Conservation (phyloP, 2,329 filamentous ascomycete species). For the Arthrobotrys musiformis region DNA sequence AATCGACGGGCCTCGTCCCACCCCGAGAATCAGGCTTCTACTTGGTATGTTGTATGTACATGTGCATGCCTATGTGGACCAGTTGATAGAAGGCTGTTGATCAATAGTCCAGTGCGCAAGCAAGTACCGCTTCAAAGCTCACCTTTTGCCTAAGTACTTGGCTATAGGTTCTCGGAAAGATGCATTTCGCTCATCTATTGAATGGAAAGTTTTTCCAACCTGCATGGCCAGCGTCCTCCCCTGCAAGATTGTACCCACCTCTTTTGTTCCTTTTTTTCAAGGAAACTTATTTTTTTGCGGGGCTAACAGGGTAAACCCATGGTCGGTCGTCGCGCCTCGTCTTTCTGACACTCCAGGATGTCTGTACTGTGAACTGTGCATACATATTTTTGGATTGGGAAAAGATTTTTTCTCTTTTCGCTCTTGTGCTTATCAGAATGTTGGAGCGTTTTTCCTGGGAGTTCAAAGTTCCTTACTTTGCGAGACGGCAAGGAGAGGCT, state of each 20-base stretch:
- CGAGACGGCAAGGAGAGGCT: neutral
- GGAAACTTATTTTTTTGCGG: constrained; percentile 49
- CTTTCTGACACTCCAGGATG: constrained; percentile 34
- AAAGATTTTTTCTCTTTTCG: constrained; percentile 23
- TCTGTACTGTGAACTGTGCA: neutral
- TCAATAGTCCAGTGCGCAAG: too few species aligned
- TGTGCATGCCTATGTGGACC: constrained; percentile 3
- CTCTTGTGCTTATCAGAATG: constrained; percentile 21
- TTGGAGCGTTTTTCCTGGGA: neutral
- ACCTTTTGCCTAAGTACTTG: neutral
- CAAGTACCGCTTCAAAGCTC: neutral
- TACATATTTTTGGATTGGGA: constrained; percentile 37
- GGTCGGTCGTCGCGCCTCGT: constrained; percentile 45
- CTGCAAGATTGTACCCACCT: constrained; percentile 44
- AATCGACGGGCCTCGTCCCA: constrained; percentile 38
- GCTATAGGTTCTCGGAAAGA: constrained; percentile 1
- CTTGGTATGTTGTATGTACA: too few species aligned
- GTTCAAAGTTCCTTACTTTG: neutral
- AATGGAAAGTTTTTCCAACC: constrained; percentile 52
- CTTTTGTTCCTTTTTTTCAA: constrained; percentile 36
- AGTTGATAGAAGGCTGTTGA: constrained; percentile 1
- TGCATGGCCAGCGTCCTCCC: constrained; percentile 26
- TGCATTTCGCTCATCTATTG: constrained; percentile 8
- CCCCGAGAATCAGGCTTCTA: neutral
- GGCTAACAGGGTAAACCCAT: constrained; percentile 56